Percentiles rank a stretch among this genome's conserved stretches.
Conservation (phyloP, 2,329 filamentous ascomycete species). For the Ophiosphaerella herpotricha region DNA sequence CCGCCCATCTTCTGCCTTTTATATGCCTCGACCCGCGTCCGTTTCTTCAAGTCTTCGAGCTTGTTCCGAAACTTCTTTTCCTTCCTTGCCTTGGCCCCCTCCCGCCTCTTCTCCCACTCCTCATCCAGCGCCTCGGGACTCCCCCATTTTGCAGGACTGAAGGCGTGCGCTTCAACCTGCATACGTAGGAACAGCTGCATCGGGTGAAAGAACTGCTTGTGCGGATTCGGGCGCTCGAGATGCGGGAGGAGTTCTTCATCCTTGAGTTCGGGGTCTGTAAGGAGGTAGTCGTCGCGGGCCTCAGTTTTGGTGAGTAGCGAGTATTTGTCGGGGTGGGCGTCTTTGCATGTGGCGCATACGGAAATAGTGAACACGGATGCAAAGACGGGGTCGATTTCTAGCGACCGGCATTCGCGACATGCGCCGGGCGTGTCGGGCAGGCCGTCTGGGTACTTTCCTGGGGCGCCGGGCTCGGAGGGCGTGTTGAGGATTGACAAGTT, state of each 20-base stretch:
- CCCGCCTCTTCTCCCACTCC: slow-evolving; percentile 80
- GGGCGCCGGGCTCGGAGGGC: slow-evolving; percentile 19
- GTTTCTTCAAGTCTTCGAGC: slow-evolving; percentile 86
- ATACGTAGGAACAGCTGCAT: slow-evolving; percentile 97
- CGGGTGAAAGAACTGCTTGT: slow-evolving; percentile 95
- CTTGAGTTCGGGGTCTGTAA: slow-evolving; percentile 93
- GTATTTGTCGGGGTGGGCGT: slow-evolving; percentile 89
- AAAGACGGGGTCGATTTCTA: slow-evolving; percentile 96
- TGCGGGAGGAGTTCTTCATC: slow-evolving; percentile 86
- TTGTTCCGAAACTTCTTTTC: slow-evolving; percentile 92
- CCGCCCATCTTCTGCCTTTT: slow-evolving; percentile 60
- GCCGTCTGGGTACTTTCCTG: slow-evolving; percentile 35
- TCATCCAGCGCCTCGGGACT: slow-evolving; percentile 81
- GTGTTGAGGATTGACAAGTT: slow-evolving; percentile 74
- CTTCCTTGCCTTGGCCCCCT: slow-evolving; percentile 81
- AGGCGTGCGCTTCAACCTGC: slow-evolving; percentile 93
- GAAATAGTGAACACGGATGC: slow-evolving; percentile 77
- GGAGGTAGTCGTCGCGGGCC: slow-evolving; percentile 89
- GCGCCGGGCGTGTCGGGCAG: slow-evolving; percentile 25
- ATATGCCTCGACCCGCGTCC: slow-evolving; percentile 89
- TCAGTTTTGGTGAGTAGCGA: slow-evolving; percentile 96
- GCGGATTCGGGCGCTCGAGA: slow-evolving; percentile 87
- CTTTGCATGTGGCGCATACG: slow-evolving; percentile 85
- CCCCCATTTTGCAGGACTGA: slow-evolving; percentile 84
- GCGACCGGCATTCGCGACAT: slow-evolving; percentile 79